Percentiles rank a stretch among this genome's conserved stretches.
phyloP scores from a whole-genome alignment of 169 alveolate genomes.

The Eimeria nieschulzi region DNA sequence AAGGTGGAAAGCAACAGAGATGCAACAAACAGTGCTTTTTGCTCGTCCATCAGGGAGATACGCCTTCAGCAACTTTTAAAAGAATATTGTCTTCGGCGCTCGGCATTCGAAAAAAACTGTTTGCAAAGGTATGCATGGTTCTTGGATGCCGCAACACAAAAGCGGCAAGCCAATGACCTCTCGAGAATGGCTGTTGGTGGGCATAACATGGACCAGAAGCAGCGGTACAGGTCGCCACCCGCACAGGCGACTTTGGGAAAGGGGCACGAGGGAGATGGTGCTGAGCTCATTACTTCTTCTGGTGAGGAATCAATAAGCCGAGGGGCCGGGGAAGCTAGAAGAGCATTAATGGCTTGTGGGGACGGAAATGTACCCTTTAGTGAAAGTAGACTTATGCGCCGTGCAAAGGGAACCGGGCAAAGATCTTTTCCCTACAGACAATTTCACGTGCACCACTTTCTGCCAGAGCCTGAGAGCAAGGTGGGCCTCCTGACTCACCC shows the following conservation, averaged over 20 bases:
- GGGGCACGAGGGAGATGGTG: conserved; percentile 21
- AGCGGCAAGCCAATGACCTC: neutral
- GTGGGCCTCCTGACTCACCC: conserved; percentile 63
- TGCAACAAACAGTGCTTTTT: neutral
- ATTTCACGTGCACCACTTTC: conserved; percentile 57
- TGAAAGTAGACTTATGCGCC: neutral
- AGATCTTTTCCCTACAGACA: conserved; percentile 53
- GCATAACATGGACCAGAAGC: neutral
- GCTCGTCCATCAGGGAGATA: neutral
- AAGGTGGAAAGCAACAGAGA: neutral
- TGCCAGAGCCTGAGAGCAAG: conserved; percentile 66
- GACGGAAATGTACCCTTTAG: neutral
- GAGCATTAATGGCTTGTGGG: neutral
- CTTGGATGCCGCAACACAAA: conserved; percentile 7
- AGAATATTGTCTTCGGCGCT: neutral
- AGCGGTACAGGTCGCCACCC: neutral
- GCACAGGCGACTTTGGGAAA: neutral
- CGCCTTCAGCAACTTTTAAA: conserved; percentile 35
- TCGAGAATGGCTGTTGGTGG: neutral
- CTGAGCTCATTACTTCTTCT: neutral
- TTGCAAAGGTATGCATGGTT: conserved; percentile 9
- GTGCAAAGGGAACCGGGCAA: conserved; percentile 4
- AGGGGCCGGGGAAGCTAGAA: neutral
- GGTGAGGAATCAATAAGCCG: conserved; percentile 4
- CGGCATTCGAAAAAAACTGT: conserved; percentile 47